These are phyloP conservation scores for Evernia prunastri DNA, from an alignment of 495 filamentous ascomycete genomes.

Conservation along the genomic window DNA sequence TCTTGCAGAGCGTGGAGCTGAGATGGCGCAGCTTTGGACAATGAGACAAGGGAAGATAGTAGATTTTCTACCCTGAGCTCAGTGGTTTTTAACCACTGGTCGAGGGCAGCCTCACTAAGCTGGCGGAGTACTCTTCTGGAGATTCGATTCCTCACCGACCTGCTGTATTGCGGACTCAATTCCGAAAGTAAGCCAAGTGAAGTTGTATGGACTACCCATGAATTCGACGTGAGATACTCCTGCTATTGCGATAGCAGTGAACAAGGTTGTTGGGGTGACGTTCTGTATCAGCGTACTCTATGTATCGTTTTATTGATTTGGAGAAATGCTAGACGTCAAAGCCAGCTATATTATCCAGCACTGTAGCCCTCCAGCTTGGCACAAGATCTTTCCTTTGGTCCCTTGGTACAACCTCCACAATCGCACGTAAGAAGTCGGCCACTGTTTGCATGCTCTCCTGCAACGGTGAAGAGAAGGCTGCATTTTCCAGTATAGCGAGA, in stretches of 20 bases:
- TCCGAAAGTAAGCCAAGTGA: too few relatives aligned
- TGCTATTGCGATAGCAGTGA: too few relatives aligned
- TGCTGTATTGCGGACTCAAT: not conserved
- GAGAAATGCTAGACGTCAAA: too few relatives aligned
- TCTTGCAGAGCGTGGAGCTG: not conserved
- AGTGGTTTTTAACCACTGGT: not conserved
- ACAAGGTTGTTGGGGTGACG: too few relatives aligned
- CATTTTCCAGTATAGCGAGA: not conserved
- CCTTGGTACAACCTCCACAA: constrained; percentile 6
- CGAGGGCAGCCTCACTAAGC: not conserved
- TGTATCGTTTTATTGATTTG: too few relatives aligned
- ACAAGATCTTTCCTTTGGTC: constrained; percentile 7
- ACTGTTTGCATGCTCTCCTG: constrained; percentile 3
- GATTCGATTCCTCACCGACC: not conserved
- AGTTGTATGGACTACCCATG: too few relatives aligned
- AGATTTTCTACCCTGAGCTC: not conserved
- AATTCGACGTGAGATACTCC: too few relatives aligned
- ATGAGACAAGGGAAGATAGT: not conserved
- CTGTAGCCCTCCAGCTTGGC: constrained; percentile 5
- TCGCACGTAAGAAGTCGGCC: constrained; percentile 3
- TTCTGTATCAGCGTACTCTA: too few relatives aligned
- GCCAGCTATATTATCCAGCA: constrained; percentile 6
- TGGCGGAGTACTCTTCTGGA: not conserved
- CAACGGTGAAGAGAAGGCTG: not conserved
- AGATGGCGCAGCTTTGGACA: not conserved